These are phyloP conservation scores for Paraphaeosphaeria minitans DNA, from an alignment of 2,329 filamentous ascomycete species.

Conservation along the genomic window DNA sequence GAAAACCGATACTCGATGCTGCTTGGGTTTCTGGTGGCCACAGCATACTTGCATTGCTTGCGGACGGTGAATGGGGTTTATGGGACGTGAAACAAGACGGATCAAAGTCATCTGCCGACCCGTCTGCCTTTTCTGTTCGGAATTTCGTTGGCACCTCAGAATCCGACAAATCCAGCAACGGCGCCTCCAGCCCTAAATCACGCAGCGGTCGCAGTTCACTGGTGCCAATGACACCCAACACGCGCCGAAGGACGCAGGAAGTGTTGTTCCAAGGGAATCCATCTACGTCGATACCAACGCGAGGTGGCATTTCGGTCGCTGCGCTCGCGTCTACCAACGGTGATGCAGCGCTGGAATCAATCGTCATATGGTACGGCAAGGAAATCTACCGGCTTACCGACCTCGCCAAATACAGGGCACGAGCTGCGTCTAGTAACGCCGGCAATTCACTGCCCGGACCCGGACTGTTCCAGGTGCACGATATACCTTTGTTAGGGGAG, in stretches of 20 bases:
- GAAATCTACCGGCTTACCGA: constrained; percentile 54
- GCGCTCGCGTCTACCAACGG: constrained; percentile 36
- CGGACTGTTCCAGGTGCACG: constrained; percentile 49
- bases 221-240: constrained; percentile 59
- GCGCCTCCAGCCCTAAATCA: constrained; percentile 37
- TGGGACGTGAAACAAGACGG: constrained; percentile 52
- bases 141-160: constrained; percentile 38
- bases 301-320: constrained; percentile 52
- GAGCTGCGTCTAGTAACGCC: constrained; percentile 41
- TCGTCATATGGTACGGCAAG: constrained; percentile 54
- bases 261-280: constrained; percentile 51
- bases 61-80: constrained; percentile 60
- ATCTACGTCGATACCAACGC: constrained; percentile 37
- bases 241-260: constrained; percentile 53
- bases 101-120: constrained; percentile 35
- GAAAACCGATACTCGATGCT: constrained; percentile 56
- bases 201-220: constrained; percentile 45
- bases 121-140: constrained; percentile 36
- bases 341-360: constrained; percentile 49
- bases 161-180: constrained; percentile 24
- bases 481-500: constrained; percentile 50
- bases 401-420: constrained; percentile 52
- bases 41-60: constrained; percentile 53
- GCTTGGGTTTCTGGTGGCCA: constrained; percentile 55
- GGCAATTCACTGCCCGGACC: constrained; percentile 48